Evolutionary conservation across 495 filamentous ascomycete species (phyloP), one percentile per base, ranked within the genome.

Genomic region (Neurospora intermedia): DNA sequence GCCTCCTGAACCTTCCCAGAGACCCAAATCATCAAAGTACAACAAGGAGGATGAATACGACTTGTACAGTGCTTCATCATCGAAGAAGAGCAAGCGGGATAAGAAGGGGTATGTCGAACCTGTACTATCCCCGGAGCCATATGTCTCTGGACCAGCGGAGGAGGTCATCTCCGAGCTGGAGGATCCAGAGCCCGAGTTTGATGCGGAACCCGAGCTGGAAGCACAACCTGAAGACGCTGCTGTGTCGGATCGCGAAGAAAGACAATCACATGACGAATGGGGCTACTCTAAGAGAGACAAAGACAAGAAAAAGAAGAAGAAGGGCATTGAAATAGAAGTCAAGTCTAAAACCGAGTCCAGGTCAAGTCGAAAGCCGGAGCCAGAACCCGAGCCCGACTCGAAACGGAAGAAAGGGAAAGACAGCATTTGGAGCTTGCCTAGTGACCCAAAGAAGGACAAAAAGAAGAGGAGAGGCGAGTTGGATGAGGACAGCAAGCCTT

Each of bases 331-430:
- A 43, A 23, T 42, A 3, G 62, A 54, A 15, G 23, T 72, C 35
- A 69, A 45, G 20, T 46, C 70, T 7, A 75, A 76, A 62, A 73
- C 70, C 6, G 69, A 66, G 16, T 71, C 72, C 11, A 73, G 72
- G n/a, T 69, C 71, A 35, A 69, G 74, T 31, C 70, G 62, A 1
- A 69, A 54, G 18, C 3, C 43, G 2, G 75, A 76, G 31, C 76
- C 78, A 15, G 78, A 80, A 35, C 75, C 78, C 10, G 80, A 81
- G 69, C 76, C 78, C 7, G 75, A 74, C 31, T 72, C 70, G 23
- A 74, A 76, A 31, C 54, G 54, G 45, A 73, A 75, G 74, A 74
- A 77, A 18, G 72, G 76, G 3, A 74, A 75, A 31, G 75, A 79
- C 45, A 75, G 79, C 46, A 70, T 78, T n/a, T 71, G 74, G 73